Evolutionary conservation across 2,329 filamentous ascomycete genomes (phyloP).

Genomic region (Ustilaginoidea virens): DNA sequence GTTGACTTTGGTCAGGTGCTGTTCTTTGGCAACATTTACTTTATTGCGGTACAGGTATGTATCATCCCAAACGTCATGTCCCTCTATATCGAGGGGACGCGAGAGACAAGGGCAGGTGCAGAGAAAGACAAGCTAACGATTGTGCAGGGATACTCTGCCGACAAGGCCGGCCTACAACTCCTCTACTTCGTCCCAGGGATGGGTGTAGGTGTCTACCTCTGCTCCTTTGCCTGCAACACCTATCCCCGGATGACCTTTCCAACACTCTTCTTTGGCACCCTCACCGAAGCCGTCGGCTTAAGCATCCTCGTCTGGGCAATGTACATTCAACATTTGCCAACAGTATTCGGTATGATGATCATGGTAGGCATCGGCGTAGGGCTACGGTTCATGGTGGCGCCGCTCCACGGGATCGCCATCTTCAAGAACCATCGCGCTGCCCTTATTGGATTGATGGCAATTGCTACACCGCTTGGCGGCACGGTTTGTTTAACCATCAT

Average conservation of each 20-base stretch:
- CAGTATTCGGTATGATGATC: constrained; percentile 52
- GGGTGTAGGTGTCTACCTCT: constrained; percentile 39
- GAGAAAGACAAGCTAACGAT: too few species aligned
- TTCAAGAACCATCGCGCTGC: constrained; percentile 42
- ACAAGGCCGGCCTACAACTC: constrained; percentile 38
- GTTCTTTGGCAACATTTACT: constrained; percentile 56
- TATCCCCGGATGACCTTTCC: constrained; percentile 47
- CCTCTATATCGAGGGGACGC: too few species aligned
- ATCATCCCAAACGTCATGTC: too few species aligned
- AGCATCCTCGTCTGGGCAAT: constrained; percentile 42
- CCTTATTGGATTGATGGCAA: constrained; percentile 43
- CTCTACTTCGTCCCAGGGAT: constrained; percentile 51
- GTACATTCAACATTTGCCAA: constrained; percentile 25
- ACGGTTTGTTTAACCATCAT: constrained; percentile 51
- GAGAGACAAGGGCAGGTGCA: too few species aligned
- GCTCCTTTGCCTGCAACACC: constrained; percentile 43
- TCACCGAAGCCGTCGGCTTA: constrained; percentile 42
- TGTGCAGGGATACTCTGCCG: constrained; percentile 32
- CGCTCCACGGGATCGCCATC: constrained; percentile 46
- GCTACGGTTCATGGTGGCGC: constrained; percentile 47
- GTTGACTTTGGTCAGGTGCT: constrained; percentile 36
- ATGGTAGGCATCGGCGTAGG: constrained; percentile 48
- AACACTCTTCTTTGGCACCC: constrained; percentile 38
- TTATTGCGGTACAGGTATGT: constrained; percentile 36
- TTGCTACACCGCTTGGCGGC: constrained; percentile 47